Conservation (phyloP, 148 eudicot species). For the Oxyria digyna region DNA sequence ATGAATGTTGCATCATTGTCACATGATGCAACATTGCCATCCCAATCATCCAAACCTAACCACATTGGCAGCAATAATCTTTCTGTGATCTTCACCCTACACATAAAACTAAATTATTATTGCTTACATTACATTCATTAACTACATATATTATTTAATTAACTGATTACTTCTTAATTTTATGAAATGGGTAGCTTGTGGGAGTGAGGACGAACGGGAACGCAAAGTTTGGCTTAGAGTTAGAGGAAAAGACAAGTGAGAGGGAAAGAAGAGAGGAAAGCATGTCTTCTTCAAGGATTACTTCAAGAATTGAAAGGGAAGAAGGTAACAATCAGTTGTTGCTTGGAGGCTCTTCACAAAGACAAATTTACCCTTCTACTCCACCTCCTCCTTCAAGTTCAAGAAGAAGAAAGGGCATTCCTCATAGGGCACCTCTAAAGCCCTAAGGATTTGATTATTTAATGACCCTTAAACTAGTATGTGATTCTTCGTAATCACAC, state of each 20-base stretch:
- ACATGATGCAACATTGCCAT: not conserved
- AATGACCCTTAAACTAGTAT: not conserved
- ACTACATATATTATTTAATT: not conserved
- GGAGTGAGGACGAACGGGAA: constrained; percentile 78
- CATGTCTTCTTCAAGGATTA: constrained; percentile 19
- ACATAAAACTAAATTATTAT: not conserved
- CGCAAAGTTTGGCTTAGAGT: constrained; percentile 60
- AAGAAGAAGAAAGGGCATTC: constrained; percentile 87
- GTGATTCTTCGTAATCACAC: not conserved
- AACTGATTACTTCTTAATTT: constrained; percentile 7
- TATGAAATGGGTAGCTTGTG: constrained; percentile 47
- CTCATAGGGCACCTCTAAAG: constrained; percentile 83
- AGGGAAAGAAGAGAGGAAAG: constrained; percentile 22
- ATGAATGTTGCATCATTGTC: not conserved
- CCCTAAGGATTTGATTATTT: constrained; percentile 21
- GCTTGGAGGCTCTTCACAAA: constrained; percentile 45
- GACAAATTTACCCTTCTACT: constrained; percentile 49
- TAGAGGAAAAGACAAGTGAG: constrained; percentile 40
- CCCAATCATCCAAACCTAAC: constrained; percentile 1
- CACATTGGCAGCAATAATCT: not conserved
- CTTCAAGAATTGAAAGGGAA: constrained; percentile 10
- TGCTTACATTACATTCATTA: not conserved
- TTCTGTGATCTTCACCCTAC: not conserved
- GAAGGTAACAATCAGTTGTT: constrained; percentile 13
- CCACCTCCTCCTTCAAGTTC: constrained; percentile 50